Evolutionary conservation across 176 grass and related monocot species (phyloP), one percentile per base, ranked within the genome.

Genomic region (Eremochloa ophiuroides): DNA sequence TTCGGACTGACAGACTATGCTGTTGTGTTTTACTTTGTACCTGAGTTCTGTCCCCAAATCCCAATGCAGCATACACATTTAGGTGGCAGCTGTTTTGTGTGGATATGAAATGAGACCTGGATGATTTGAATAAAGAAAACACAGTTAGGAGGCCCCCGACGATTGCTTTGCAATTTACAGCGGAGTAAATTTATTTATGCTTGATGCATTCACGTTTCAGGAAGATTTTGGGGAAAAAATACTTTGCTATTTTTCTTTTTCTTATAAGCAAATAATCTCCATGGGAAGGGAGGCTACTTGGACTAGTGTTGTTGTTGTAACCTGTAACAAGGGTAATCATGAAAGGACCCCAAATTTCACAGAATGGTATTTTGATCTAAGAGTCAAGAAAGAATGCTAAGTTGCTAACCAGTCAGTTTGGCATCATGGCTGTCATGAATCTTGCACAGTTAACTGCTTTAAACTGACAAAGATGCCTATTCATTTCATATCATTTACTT

Each of bases 101-200:
- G 26, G 37, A 53, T 55, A 18, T 23, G 10, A 38, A 28, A 60
- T 59, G 22, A 75, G 15, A 74, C 42, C 56, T 87, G 38, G 16
- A 69, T 42, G 66, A 11, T 43, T 69, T 69, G 66, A 69, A 15
- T 69, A 43, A 56, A 71, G 26, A 44, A 69, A 69, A 10, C 18
- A 40, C 22, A 69, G 37, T 42, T 39, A 6, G 66, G 11, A 66
- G 33, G 35, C 29, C 37, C 16, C 17, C 9, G 0, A 5, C 41
- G 18, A 70, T 69, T 76, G 17, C 30, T 70, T 46, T 80, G 44
- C 42, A 27, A 73, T 73, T 80, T 74, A 33, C 38, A 71, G 63
- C 4, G 10, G 9, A 39, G 17, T 17, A 25, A 40, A 69, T 26
- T 26, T 22, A 42, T 69, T 69, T 60, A 0, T 51, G 41, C 48